Evolutionary conservation across 2,329 filamentous ascomycete species (phyloP), one percentile per base, ranked within the genome.

Genomic region (Parascedosporium putredinis): DNA sequence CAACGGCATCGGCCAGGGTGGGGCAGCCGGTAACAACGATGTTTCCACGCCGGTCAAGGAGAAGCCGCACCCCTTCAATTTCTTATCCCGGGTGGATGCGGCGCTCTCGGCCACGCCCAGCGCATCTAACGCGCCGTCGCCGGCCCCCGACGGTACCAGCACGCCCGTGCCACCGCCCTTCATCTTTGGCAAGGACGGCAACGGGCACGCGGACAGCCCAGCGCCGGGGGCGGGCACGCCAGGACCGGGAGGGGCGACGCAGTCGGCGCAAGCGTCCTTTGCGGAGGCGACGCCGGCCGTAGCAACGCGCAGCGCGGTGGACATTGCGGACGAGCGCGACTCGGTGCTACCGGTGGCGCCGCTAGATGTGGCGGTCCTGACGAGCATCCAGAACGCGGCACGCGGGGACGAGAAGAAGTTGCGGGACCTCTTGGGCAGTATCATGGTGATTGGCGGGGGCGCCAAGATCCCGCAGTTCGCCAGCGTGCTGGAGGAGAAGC

Each of bases 381-480:
- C 86, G 14, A 90, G 84, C 45, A 95, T 97, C 60, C 78, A 86
- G 45, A 86, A 95, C 64, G 93, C 88, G 6, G 84, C 88, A 48
- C 85, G 84, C 54, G 84, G 84, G 51, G 91, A 97, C 62, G 89
- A 97, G 56, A 91, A 93, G 70, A 95, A 94, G 66, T 81, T 91
- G 55, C 84, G 88, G 49, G 93, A 98, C 62, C 86, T 95, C 60
- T 75, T 94, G 27, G 86, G 87, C 33, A 86, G 86, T 44, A 91
- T 95, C 68, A 93, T 95, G 85, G 80, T 95, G 1, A 81, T 94
- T 49, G 89, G 89, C 45, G 89, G 90, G 25, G 88, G 87, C 2
- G 82, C 86, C 55, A 87, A 93, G 70, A 82, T 86, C 0, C 81
- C 86, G 1, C 80, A 87, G 5, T 86, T 98, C 59, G 84, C 86